Percentiles rank a stretch among this genome's conserved stretches.
Conservation (phyloP, 371 early-diverging fungal genomes). For the Mucor piriformis region DNA sequence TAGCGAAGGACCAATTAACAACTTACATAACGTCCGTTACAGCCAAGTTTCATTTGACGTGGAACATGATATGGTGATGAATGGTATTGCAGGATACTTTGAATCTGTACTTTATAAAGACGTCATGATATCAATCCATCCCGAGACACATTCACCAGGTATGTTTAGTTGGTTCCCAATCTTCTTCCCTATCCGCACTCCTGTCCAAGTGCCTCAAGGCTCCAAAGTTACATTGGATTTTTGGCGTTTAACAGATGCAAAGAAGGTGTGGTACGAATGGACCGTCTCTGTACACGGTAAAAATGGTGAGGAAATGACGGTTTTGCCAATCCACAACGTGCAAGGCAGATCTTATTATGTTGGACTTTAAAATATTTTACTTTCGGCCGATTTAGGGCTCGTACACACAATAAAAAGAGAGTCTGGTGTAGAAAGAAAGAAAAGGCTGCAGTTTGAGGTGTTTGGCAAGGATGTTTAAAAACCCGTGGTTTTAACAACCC, state of each 20-base stretch:
- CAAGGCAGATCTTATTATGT: conserved; percentile 66
- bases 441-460: too few species aligned
- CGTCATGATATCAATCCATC: conserved; percentile 83
- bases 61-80: conserved; percentile 67
- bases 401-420: too few species aligned
- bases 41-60: conserved; percentile 57
- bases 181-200: conserved; percentile 85
- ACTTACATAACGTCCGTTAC: conserved; percentile 74
- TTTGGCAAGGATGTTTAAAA: too few species aligned
- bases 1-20: conserved; percentile 60
- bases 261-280: conserved; percentile 98
- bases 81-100: conserved; percentile 96
- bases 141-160: conserved; percentile 81
- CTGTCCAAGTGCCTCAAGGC: conserved; percentile 66
- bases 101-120: conserved; percentile 85
- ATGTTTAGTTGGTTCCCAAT: conserved; percentile 99
- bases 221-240: conserved; percentile 71
- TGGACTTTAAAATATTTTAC: conserved; percentile 29
- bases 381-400: too few species aligned
- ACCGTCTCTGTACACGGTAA: conserved; percentile 40
- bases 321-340: conserved; percentile 55
- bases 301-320: conserved; percentile 26
- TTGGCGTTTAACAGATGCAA: conserved; percentile 77
- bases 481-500: too few species aligned
- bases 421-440: neutral